Conservation (phyloP, 2,329 filamentous ascomycete genomes). For the Aquanectria penicillioides region DNA sequence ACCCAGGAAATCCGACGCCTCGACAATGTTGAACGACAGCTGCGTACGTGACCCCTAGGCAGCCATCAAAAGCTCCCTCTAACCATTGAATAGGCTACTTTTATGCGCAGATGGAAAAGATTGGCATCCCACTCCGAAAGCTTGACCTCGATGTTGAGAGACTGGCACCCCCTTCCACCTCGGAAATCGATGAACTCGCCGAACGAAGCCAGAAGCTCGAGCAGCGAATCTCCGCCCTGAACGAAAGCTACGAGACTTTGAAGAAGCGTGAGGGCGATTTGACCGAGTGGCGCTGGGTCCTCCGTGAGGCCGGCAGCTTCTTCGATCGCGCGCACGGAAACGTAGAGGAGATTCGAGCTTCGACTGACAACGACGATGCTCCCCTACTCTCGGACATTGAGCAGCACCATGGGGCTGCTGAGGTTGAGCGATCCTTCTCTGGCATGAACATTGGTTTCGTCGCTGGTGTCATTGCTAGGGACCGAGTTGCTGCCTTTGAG, state of each 20-base stretch:
- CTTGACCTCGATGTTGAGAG: conserved; percentile 91
- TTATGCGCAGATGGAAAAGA: conserved; percentile 94
- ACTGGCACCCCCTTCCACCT: conserved; percentile 86
- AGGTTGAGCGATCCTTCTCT: conserved; percentile 87
- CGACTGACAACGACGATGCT: conserved; percentile 89
- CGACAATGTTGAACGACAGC: conserved; percentile 97
- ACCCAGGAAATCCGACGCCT: conserved; percentile 97
- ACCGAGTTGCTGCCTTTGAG: conserved; percentile 94
- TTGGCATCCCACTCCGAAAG: conserved; percentile 84
- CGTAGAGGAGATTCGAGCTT: conserved; percentile 94
- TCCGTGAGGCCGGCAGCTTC: conserved; percentile 95
- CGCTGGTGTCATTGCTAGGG: conserved; percentile 91
- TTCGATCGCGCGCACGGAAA: conserved; percentile 97
- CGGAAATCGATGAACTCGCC: conserved; percentile 95
- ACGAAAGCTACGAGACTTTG: conserved; percentile 97
- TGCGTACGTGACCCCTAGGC: conserved; percentile 71
- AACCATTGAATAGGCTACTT: conserved; percentile 78
- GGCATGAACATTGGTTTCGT: conserved; percentile 99
- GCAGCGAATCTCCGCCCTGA: conserved; percentile 88
- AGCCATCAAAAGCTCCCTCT: conserved; percentile 35
- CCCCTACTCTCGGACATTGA: conserved; percentile 94
- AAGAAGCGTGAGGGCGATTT: conserved; percentile 98
- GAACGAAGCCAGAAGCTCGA: conserved; percentile 94
- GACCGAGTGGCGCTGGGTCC: conserved; percentile 97
- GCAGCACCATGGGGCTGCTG: conserved; percentile 74